Evolutionary conservation across 176 grass and related monocot genomes (phyloP).

Genomic region (Triticum urartu): DNA sequence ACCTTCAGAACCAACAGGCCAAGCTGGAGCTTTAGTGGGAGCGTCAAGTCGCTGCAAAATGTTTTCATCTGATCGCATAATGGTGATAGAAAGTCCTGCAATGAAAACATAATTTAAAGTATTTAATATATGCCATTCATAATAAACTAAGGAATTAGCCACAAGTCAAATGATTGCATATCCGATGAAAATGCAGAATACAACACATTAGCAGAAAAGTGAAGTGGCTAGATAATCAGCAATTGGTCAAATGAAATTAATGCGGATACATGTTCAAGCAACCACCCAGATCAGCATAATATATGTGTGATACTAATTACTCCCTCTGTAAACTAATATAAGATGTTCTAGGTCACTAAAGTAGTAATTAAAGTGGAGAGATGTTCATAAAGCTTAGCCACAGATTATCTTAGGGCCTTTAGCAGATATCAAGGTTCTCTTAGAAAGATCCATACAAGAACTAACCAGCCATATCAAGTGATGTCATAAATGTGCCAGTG

Average conservation of each 20-base stretch:
- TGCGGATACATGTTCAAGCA: background rate
- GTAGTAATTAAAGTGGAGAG: background rate
- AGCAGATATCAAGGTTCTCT: background rate
- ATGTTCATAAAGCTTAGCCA: constrained; percentile 4
- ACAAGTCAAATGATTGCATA: background rate
- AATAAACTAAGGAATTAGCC: constrained; percentile 22
- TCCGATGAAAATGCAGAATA: background rate
- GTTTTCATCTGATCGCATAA: constrained; percentile 78
- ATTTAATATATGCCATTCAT: background rate
- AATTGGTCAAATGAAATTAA: background rate
- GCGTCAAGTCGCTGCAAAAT: constrained; percentile 92
- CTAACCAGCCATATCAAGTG: constrained; percentile 98
- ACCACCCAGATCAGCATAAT: background rate
- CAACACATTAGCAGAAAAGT: background rate
- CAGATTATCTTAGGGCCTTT: background rate
- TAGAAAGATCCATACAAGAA: constrained; percentile 30
- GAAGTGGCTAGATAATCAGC: background rate
- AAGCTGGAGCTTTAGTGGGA: constrained; percentile 82
- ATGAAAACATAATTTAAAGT: constrained; percentile 20
- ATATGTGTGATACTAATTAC: background rate
- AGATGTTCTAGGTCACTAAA: too few species aligned
- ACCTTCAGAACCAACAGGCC: constrained; percentile 99
- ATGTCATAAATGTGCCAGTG: constrained; percentile 94
- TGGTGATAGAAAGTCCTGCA: constrained; percentile 92
- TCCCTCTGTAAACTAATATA: too few species aligned